Base-by-base conservation (phyloP, 1,139 yeast genomes). In the Sugiyamaella grinbergsii region DNA sequence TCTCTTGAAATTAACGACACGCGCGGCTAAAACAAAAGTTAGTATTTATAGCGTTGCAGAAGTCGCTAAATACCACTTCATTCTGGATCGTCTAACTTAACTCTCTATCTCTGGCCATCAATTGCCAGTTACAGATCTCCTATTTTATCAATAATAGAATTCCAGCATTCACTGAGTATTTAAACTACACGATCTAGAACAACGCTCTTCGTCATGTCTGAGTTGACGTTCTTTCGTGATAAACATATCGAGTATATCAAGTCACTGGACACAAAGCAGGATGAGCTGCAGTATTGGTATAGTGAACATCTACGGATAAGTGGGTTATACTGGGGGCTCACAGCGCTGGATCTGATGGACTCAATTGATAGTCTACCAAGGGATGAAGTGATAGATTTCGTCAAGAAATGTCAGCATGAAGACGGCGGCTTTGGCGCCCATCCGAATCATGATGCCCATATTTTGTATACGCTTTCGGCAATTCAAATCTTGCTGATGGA, bases 291-390 rank as follows among this genome's bases (percentile, higher is more conserved):
- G 61, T 91, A 89, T 68, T 90, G 96, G 94, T 71, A 91, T 50
- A 80, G 90, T 22, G 98, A 94, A 63, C 98, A 93, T 67, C 75
- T 93, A 49, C 77, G 97, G 38, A 71, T 93, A 76, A 89, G 72
- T 62, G 98, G 98, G 4, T 75, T 94, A 1, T 93, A 94, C 66
- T 93, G 99, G 99, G 98, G 97, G 0, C 73, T 89, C 5, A 83
- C 86, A 13, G 89, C 97, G 0, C 70, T 91, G 34, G 79, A 80
- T 47, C 70, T 85, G 6, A 66, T 91, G 71, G 76, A 77, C 38
- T 72, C 82, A 1, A 71, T 75, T 20, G 77, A 77, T n/a, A 76
- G 81, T 1, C 78, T 93, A 47, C 77, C 83, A 10, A 71, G 75
- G 51, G 69, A 74, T 0, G 88, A 83, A 5, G 82, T 93, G 15